Evolutionary conservation across 2,329 filamentous ascomycete genomes (phyloP), one percentile per base, ranked within the genome.

Genomic region (Trichophyton rubrum): DNA sequence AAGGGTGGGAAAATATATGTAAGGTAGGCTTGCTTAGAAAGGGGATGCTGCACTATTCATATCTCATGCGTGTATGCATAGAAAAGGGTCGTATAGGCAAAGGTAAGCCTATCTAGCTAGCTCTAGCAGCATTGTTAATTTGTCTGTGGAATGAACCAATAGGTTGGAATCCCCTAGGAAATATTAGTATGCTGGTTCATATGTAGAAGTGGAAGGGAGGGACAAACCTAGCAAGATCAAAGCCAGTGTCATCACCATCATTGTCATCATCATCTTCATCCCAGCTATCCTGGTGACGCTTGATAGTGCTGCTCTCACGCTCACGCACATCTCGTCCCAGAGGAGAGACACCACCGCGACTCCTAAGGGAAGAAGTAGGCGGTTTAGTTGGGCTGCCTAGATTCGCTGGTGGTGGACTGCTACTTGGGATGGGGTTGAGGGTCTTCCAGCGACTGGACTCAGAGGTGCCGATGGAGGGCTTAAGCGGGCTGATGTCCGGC

Each of bases 321-420:
- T 53, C 49, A 6, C 49, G 22, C 13, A 13, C 49, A 20, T 45
- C 49, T 30, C n/a, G 33, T 17, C 27, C 27, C 9, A 43, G 30
- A 33, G 22, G 49, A 8, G 49, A 8, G 5, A 49, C 27, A 20
- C 17, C n/a, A 15, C 30, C 64, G 57, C 33, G 57, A n/a, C 40
- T 3, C 61, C 62, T 40, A 57, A 63, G 61, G 49, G 66, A 47
- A 9, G 43, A 58, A 61, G 66, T 63, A 55, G 73, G 72, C 9
- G 33, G 33, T 58, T 78, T 78, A 40, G 74, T 78, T 0, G 77
- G 77, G 58, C 75, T 75, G 9, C 68, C 71, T 9, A 74, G 66
- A 65, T 78, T 77, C 33, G 76, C 73, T 17, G 76, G 77, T 7
- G 76, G 77, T 3, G 76, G 77, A 64, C 76, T 78, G 61, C 76